A percentile compares a stretch with the other conserved stretches of the same genome.
Conservation (phyloP, 2,329 filamentous ascomycete species). For the Cytospora leucostoma region DNA sequence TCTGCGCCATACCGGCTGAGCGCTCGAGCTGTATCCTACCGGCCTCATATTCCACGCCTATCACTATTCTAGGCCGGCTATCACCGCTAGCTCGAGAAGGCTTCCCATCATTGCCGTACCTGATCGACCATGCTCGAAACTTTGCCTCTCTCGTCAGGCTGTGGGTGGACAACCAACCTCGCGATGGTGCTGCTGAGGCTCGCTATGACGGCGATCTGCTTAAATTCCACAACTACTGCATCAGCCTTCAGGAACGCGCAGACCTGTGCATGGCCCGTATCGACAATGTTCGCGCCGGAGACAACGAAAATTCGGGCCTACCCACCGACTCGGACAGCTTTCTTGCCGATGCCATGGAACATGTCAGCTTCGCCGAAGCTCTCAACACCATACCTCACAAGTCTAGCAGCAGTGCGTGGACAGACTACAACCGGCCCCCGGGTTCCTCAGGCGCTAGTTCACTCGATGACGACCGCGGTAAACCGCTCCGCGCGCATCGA, state of each 20-base stretch:
- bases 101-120: conserved; percentile 87
- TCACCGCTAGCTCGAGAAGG: conserved; percentile 83
- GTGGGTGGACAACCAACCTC: conserved; percentile 63
- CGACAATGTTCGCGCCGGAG: conserved; percentile 46
- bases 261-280: conserved; percentile 54
- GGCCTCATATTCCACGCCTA: conserved; percentile 87
- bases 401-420: conserved; percentile 36
- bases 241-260: conserved; percentile 51
- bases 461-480: conserved; percentile 34
- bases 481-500: conserved; percentile 34
- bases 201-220: conserved; percentile 55
- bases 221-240: conserved; percentile 55
- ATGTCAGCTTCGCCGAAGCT: conserved; percentile 42
- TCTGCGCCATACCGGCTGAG: conserved; percentile 80
- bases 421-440: conserved; percentile 43
- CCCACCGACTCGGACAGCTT: conserved; percentile 32
- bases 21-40: conserved; percentile 66
- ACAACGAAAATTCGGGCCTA: conserved; percentile 37
- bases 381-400: conserved; percentile 40
- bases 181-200: conserved; percentile 35
- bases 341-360: conserved; percentile 52
- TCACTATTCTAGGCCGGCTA: conserved; percentile 83
- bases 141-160: conserved; percentile 81
- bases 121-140: conserved; percentile 85
- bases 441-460: conserved; percentile 55